Base-by-base conservation (phyloP, 441 rosid genomes). In the Pelargonium cotyledonis region DNA sequence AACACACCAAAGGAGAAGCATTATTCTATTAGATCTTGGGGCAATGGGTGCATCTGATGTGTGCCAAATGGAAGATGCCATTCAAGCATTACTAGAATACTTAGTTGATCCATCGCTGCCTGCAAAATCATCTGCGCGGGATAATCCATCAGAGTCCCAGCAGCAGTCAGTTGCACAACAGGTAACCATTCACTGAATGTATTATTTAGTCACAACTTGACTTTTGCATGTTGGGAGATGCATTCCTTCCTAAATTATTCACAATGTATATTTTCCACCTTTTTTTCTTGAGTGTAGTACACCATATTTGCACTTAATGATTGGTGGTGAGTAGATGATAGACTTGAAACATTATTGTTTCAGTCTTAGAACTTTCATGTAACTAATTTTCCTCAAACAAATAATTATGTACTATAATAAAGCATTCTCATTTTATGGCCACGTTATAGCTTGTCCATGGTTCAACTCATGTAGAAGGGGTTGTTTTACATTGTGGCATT, bases 41-140 rank as follows among this genome's bases (percentile, higher is more conserved):
- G 68, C 65, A 57, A 63, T 81, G 84, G 72, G 67, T 65, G 51
- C 64, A 2, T 74, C 69, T 29, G 74, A 82, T 72, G 71, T 70
- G 16, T 92, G 92, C 78, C 84, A 87, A 2, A 79, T 86, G 1
- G 96, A 90, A 74, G 97, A 91, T 71, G 87, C 94, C 51, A 55
- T 91, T 77, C 62, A 63, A 72, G 81, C 78, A 72, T 77, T 94
- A 63, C 73, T 91, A 16, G 90, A 85, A 10, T 70, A 53, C 72
- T 79, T 94, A 70, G 91, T 91, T 71, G 97, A 88, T 72, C 99
- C 97, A 70, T 14, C 79, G 69, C 85, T 91, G 69, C 92, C 94
- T 0, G 63, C 65, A 3, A 84, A 76, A 68, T 73, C 85, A 76
- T 76, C 81, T 29, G 35, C 65, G 10, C 69, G 40, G 35, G 81